Conservation (phyloP, 2,329 filamentous ascomycete species). For the Fusarium sp. region DNA sequence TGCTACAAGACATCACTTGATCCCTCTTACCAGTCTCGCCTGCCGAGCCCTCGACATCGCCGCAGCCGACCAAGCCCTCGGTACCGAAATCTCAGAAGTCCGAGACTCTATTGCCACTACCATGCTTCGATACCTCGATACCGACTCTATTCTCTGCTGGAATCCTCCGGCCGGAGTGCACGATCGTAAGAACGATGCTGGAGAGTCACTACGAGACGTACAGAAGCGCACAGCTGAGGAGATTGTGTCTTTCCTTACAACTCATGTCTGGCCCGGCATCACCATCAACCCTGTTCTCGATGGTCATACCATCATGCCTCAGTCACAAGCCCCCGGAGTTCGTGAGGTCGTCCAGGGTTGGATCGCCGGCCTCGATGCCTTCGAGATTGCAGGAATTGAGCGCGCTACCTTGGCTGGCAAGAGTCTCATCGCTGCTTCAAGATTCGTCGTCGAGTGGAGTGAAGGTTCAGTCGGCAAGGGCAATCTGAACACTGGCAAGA, state of each 20-base stretch:
- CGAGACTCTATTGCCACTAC: constrained; percentile 73
- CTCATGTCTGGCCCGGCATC: constrained; percentile 85
- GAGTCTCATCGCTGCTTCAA: constrained; percentile 80
- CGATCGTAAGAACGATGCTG: constrained; percentile 59
- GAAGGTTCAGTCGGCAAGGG: constrained; percentile 71
- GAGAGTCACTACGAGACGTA: constrained; percentile 74
- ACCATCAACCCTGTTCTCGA: constrained; percentile 85
- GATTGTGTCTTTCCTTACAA: constrained; percentile 77
- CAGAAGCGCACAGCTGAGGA: constrained; percentile 78
- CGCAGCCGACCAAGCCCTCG: constrained; percentile 66
- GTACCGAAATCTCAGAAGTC: constrained; percentile 60
- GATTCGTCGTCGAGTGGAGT: constrained; percentile 90
- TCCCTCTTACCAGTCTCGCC: constrained; percentile 87
- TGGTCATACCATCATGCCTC: constrained; percentile 79
- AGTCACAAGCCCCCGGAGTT: constrained; percentile 79
- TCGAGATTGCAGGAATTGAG: constrained; percentile 89
- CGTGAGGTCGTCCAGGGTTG: constrained; percentile 81
- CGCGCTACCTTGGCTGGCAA: constrained; percentile 86
- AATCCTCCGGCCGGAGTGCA: constrained; percentile 67
- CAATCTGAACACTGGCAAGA: constrained; percentile 48
- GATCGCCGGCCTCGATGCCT: constrained; percentile 77
- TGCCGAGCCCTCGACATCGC: constrained; percentile 87
- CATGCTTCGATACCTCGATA: constrained; percentile 87
- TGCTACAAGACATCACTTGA: constrained; percentile 85
- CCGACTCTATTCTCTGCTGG: constrained; percentile 94